Evolutionary conservation across 805 yeast species (phyloP).

Genomic region (Kazachstania taianensis): DNA sequence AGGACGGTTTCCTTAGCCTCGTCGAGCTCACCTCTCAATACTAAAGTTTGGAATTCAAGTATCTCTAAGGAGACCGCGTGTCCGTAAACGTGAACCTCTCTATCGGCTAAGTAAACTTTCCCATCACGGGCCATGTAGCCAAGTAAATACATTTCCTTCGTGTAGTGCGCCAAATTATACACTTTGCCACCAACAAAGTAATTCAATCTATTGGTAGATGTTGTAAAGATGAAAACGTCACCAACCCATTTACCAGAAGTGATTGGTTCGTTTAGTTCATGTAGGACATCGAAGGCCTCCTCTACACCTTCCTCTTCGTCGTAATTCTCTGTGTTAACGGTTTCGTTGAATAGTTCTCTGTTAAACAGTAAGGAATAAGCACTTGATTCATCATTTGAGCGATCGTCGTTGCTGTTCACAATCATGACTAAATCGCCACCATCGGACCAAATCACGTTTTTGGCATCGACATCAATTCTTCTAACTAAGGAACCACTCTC

Average conservation of each 20-base stretch:
- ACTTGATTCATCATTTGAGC: slow-evolving; percentile 30
- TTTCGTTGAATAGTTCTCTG: slow-evolving; percentile 54
- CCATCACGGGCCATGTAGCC: slow-evolving; percentile 90
- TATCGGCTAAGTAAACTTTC: slow-evolving; percentile 83
- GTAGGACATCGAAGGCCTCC: slow-evolving; percentile 71
- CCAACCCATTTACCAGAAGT: slow-evolving; percentile 95
- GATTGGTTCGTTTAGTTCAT: slow-evolving; percentile 71
- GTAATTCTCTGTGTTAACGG: slow-evolving; percentile 44
- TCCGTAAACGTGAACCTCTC: slow-evolving; percentile 72
- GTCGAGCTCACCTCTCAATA: slow-evolving; percentile 88
- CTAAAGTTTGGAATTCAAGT: slow-evolving; percentile 90
- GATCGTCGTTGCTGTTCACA: slow-evolving; percentile 42
- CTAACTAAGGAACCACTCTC: slow-evolving; percentile 75
- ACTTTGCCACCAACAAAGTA: slow-evolving; percentile 92
- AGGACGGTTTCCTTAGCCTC: slow-evolving; percentile 54
- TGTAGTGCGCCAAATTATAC: slow-evolving; percentile 87
- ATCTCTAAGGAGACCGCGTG: slow-evolving; percentile 78
- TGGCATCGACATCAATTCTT: slow-evolving; percentile 78
- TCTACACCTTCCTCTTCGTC: slow-evolving; percentile 86
- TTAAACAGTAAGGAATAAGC: slow-evolving; percentile 72
- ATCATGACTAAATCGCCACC: slow-evolving; percentile 83
- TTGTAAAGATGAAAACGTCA: slow-evolving; percentile 89
- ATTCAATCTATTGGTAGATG: slow-evolving; percentile 76
- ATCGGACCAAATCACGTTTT: slow-evolving; percentile 82
- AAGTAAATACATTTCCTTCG: slow-evolving; percentile 71